Conservation (phyloP, 2,329 filamentous ascomycete genomes). For the Verticillium dahliae region DNA sequence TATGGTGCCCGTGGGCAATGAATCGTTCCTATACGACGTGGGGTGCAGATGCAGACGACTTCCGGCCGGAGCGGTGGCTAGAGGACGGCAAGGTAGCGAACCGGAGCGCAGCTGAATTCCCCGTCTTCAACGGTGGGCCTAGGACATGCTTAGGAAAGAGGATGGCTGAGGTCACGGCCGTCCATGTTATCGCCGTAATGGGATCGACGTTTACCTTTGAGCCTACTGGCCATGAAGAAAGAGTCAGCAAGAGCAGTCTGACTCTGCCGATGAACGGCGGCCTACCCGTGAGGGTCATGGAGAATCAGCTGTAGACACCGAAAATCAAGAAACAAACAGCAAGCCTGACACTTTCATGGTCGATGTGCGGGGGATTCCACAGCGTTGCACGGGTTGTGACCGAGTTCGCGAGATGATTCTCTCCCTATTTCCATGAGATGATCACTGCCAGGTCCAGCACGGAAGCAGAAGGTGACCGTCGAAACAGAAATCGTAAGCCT, state of each 20-base stretch:
- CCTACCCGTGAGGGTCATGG: constrained; percentile 37
- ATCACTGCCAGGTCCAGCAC: no score
- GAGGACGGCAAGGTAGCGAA: constrained; percentile 30
- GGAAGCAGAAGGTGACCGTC: no score
- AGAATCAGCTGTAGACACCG: not conserved
- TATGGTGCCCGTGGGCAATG: constrained; percentile 62
- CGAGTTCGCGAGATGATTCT: no score
- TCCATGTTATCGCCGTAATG: constrained; percentile 47
- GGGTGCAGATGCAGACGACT: constrained; percentile 49
- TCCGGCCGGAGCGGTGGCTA: constrained; percentile 53
- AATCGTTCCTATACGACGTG: constrained; percentile 50
- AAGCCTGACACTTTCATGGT: no score
- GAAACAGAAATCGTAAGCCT: no score
- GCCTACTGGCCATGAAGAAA: constrained; percentile 35
- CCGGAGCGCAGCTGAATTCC: constrained; percentile 47
- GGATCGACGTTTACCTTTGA: constrained; percentile 43
- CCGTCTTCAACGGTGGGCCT: constrained; percentile 60
- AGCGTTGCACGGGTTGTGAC: no score
- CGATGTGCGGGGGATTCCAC: no score
- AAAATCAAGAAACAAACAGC: no score
- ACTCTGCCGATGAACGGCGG: constrained; percentile 60
- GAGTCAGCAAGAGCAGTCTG: constrained; percentile 52
- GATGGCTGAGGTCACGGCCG: constrained; percentile 56
- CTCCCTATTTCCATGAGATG: no score
- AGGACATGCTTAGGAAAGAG: constrained; percentile 55